Evolutionary conservation across 1,284 basidiomycete species (phyloP).

Genomic region (Boletus semigastroideus): DNA sequence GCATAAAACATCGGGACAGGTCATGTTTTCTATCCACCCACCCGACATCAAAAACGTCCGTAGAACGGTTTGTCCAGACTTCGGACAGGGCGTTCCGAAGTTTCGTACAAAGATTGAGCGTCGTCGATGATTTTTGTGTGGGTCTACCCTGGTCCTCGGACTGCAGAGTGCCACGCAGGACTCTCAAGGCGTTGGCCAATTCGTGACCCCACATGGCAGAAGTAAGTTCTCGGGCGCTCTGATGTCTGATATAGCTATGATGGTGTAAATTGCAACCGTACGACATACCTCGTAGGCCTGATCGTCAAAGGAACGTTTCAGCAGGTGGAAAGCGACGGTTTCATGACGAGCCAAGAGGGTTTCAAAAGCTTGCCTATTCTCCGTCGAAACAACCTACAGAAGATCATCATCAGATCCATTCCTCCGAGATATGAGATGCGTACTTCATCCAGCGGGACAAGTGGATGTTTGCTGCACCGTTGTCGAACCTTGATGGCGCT

Average conservation of each 20-base stretch:
- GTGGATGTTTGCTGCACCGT: slow-evolving; percentile 29
- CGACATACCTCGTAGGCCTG: slow-evolving; percentile 70
- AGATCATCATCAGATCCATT: neutral
- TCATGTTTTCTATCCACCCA: slow-evolving; percentile 35
- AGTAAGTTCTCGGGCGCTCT: slow-evolving; percentile 75
- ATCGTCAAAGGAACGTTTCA: slow-evolving; percentile 69
- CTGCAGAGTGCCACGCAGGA: slow-evolving; percentile 48
- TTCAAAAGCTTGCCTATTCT: slow-evolving; percentile 54
- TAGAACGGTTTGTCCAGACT: slow-evolving; percentile 65
- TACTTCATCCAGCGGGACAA: slow-evolving; percentile 74
- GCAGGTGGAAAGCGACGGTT: slow-evolving; percentile 62
- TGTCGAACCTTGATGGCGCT: slow-evolving; percentile 54
- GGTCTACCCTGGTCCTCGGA: slow-evolving; percentile 30
- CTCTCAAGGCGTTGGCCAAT: slow-evolving; percentile 58
- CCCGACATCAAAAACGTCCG: slow-evolving; percentile 78
- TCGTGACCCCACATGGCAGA: slow-evolving; percentile 76
- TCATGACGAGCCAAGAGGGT: slow-evolving; percentile 60
- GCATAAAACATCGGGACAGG: slow-evolving; percentile 7
- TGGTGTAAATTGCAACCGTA: neutral
- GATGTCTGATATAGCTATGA: neutral
- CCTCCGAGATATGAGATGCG: neutral
- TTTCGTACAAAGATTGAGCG: slow-evolving; percentile 50
- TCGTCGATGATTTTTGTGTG: slow-evolving; percentile 30
- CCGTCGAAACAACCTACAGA: slow-evolving; percentile 54
- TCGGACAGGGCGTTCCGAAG: slow-evolving; percentile 60